Evolutionary conservation across 352 stramenopile genomes (phyloP).

Genomic region (Phytophthora rubi): DNA sequence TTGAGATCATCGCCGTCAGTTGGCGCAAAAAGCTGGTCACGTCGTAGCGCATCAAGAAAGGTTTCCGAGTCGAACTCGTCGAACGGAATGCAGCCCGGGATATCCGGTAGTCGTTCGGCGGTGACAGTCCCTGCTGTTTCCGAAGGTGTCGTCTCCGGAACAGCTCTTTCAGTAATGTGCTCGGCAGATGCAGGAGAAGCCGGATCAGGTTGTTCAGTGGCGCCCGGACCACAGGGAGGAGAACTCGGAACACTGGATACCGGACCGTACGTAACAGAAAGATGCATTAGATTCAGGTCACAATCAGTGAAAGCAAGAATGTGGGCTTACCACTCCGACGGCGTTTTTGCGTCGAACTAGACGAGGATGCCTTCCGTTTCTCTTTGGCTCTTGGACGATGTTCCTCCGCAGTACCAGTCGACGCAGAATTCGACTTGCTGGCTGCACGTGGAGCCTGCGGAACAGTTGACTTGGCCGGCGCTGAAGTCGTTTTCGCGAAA

Average conservation of each 20-base stretch:
- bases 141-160: background rate
- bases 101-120: background rate
- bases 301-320: background rate
- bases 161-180: background rate
- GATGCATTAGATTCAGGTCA: background rate
- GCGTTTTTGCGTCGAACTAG: background rate
- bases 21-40: background rate
- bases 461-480: too few relatives aligned
- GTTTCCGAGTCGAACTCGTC: constrained; percentile 2
- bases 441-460: background rate
- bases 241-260: background rate
- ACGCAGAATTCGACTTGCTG: background rate
- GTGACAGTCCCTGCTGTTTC: background rate
- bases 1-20: background rate
- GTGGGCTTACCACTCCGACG: background rate
- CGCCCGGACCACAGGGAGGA: background rate
- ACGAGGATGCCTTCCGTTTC: background rate
- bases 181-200: background rate
- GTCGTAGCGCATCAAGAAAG: background rate
- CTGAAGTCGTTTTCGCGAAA: background rate
- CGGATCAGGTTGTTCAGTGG: background rate
- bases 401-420: background rate
- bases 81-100: background rate
- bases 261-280: background rate
- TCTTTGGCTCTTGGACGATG: background rate